Evolutionary conservation across 306 rosid species (phyloP), one percentile per base, ranked within the genome.

Genomic region (Echinosophora koreensis): DNA sequence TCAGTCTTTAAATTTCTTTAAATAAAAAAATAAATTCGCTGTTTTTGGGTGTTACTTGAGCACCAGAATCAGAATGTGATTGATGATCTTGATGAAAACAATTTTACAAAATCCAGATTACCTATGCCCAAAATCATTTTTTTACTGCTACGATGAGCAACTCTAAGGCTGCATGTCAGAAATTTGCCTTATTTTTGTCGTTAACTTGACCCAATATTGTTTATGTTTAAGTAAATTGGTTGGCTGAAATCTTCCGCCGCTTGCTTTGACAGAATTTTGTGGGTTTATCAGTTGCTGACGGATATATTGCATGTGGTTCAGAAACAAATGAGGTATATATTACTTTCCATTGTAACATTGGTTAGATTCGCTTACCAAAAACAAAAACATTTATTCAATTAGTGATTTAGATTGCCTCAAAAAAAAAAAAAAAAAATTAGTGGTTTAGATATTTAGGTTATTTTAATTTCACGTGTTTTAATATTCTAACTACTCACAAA

Each of bases 221-320:
- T 35, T 76, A 17, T 76, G 34, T 67, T 52, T 82, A n/a, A 28
- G 38, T 41, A 60, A 71, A 57, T 30, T 79, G 64, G 71, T 72
- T 16, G 47, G 79, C 80, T 85, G 63, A 72, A 79, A 56, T 87
- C 62, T 77, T 71, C 82, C 12, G 17, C 77, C 77, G 67, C 77
- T 77, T 71, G 52, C 82, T 77, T 75, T 72, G 69, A 74, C 97
- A 96, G 99, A 96, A 96, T 80, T 96, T 96, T 74, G 98, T 96
- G 57, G 99, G 99, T 66, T 80, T 96, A 42, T 88, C 99, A 0
- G 87, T 90, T 77, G 83, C 89, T 63, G 89, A 96, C 73, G 97
- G 96, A 78, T 96, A 96, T 75, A 89, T 96, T 57, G 88, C 97
- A 7, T 96, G 99, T 57, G 99, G 99, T 80, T 95, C 99, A 74